A percentile compares a stretch with the other conserved stretches of the same genome.
Evolutionary conservation across 139 green algal species (phyloP).

Genomic region (Chlorella sorokiniana): DNA sequence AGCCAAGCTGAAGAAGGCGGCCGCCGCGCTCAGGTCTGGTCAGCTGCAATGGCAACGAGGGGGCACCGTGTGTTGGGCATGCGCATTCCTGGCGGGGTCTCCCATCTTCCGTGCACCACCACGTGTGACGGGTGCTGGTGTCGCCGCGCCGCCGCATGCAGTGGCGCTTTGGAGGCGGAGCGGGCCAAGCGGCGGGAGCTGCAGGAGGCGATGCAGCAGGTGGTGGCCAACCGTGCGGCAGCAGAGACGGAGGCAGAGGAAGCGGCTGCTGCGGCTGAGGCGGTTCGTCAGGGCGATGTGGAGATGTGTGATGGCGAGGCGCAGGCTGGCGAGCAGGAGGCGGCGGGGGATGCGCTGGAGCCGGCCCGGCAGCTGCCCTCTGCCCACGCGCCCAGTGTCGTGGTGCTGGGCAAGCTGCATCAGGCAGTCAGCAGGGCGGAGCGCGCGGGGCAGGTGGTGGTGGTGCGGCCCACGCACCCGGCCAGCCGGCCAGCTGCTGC

Average conservation of each 20-base stretch:
- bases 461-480: slow-evolving; percentile 33
- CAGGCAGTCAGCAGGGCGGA: slow-evolving; percentile 14
- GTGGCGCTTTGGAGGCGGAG: slow-evolving; percentile 33
- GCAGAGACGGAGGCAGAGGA: slow-evolving; percentile 16
- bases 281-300: background rate
- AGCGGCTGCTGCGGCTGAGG: slow-evolving; percentile 6
- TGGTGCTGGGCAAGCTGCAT: slow-evolving; percentile 31
- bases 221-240: slow-evolving; percentile 37
- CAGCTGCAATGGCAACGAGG: no score
- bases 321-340: slow-evolving; percentile 7
- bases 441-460: slow-evolving; percentile 37
- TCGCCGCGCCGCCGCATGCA: no score
- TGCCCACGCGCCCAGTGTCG: slow-evolving; percentile 1
- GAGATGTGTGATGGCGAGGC: background rate
- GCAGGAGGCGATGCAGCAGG: slow-evolving; percentile 42
- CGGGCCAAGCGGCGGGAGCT: slow-evolving; percentile 35
- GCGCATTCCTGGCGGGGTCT: background rate
- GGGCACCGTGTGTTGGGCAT: background rate
- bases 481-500: background rate
- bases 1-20: slow-evolving; percentile 27
- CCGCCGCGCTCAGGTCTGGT: slow-evolving; percentile 19
- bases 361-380: background rate
- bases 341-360: background rate
- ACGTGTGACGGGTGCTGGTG: background rate
- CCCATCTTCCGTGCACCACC: background rate